Base-by-base conservation (phyloP, 768 basidiomycete genomes). In the Boletus sensibilis region DNA sequence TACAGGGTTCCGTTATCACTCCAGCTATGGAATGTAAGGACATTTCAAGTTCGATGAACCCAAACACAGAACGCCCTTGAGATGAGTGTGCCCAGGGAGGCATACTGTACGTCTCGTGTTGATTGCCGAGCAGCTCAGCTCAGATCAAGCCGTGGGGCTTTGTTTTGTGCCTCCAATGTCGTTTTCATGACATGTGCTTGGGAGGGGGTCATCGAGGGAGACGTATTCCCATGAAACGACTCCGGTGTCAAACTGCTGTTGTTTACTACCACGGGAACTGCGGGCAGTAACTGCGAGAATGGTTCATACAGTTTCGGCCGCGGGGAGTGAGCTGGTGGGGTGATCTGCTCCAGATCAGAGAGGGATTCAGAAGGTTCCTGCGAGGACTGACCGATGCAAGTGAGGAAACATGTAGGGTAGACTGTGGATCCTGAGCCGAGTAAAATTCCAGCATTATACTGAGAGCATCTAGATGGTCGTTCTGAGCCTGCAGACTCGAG, bases 371-470 rank as follows among this genome's bases (percentile, higher is more conserved):
- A 44, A 14, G 14, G 29, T 45, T 47, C 27, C 53, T 21, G 43
- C 45, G 31, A 20, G n/a, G 29, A 77, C 84, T 56, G 55, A 89
- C 86, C 60, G 72, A 71, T 49, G 74, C 65, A 33, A 89, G 78
- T 2, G 76, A 58, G 27, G 76, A 68, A 35, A 89, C 71, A 67
- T 86, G 80, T 3, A 82, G 75, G 53, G 79, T 77, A 4, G 72
- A 69, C 51, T 76, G 72, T 13, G 74, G 64, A 59, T 87, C 85
- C 65, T 88, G 88, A 1, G 81, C 81, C 16, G 75, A 73, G 68
- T 90, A 92, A 65, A 89, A 90, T 65, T 90, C 88, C 0, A 90
- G 74, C 33, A 92, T 73, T 39, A 90, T 83, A 51, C 76, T 72
- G 51, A 90, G 70, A 4, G 82, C 80, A 57, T 87, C 90, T 92